phyloP scores from a whole-genome alignment of 805 yeast species.

The Yarrowia deformans region DNA sequence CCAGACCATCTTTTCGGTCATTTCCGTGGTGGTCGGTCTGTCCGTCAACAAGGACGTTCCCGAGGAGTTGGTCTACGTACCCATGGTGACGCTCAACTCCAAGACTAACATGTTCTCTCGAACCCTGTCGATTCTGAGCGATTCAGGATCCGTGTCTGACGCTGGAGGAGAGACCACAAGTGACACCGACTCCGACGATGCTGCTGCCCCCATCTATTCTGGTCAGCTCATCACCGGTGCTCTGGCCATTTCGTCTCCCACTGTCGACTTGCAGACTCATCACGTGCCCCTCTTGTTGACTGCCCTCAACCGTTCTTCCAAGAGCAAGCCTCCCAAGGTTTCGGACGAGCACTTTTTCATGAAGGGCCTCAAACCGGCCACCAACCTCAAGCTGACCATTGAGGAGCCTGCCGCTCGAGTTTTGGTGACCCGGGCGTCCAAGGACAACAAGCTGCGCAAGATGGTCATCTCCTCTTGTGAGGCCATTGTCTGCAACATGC shows the following conservation, averaged over 20 bases:
- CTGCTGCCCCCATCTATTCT: slow-evolving; percentile 23
- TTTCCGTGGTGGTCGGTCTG: slow-evolving; percentile 51
- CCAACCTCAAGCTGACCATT: slow-evolving; percentile 46
- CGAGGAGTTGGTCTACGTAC: slow-evolving; percentile 52
- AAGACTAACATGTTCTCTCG: slow-evolving; percentile 51
- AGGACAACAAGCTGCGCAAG: slow-evolving; percentile 42
- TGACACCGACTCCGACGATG: slow-evolving; percentile 19
- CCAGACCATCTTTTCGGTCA: slow-evolving; percentile 51
- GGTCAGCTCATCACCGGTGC: slow-evolving; percentile 48
- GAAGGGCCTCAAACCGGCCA: slow-evolving; percentile 46
- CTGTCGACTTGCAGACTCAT: slow-evolving; percentile 51
- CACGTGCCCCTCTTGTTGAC: slow-evolving; percentile 50
- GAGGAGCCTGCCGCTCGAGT: slow-evolving; percentile 51
- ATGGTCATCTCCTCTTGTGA: slow-evolving; percentile 51
- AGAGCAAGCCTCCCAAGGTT: slow-evolving; percentile 26
- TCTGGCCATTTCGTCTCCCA: slow-evolving; percentile 51
- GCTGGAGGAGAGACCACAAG: background rate
- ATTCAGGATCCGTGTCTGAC: slow-evolving; percentile 35
- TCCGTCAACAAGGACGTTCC: slow-evolving; percentile 44
- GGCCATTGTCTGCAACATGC: slow-evolving; percentile 48
- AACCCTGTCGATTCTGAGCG: slow-evolving; percentile 49
- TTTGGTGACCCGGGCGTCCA: slow-evolving; percentile 42
- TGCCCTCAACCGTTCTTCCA: slow-evolving; percentile 39
- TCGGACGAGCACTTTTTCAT: slow-evolving; percentile 26
- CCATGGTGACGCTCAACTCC: slow-evolving; percentile 50